Evolutionary conservation across 345 rosid species (phyloP).

Genomic region (Aurinia saxatilis): DNA sequence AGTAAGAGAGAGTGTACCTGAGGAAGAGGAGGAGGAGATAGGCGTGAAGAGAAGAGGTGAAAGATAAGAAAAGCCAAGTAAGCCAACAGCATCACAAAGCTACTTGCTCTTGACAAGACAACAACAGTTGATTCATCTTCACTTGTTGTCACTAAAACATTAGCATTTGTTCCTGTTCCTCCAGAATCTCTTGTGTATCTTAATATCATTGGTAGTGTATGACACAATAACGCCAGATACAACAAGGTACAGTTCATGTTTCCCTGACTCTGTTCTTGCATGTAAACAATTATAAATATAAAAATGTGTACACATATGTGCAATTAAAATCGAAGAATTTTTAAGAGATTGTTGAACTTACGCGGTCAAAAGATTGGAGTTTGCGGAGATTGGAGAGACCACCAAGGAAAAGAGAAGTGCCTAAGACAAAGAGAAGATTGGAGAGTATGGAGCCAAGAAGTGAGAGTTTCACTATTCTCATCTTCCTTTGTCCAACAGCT

Average conservation of each 20-base stretch:
- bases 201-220: conserved; percentile 61
- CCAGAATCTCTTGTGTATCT: conserved; percentile 29
- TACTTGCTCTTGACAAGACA: conserved; percentile 69
- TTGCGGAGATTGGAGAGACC: conserved; percentile 70
- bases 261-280: conserved; percentile 63
- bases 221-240: conserved; percentile 70
- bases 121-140: conserved; percentile 30
- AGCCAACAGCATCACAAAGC: conserved; percentile 73
- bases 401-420: conserved; percentile 75
- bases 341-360: conserved; percentile 18
- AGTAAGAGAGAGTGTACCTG: conserved; percentile 4
- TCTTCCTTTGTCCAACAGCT: conserved; percentile 64
- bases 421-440: conserved; percentile 85
- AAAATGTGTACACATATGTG: too few species aligned
- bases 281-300: background rate
- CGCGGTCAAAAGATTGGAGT: conserved; percentile 75
- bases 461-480: conserved; percentile 68
- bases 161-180: background rate
- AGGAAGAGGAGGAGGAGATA: conserved; percentile 13
- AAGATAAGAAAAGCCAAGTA: conserved; percentile 74
- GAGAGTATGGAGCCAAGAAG: conserved; percentile 86
- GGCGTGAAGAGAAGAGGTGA: conserved; percentile 71
- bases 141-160: background rate
- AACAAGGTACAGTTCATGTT: conserved; percentile 71
- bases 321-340: too few species aligned